A percentile compares a stretch with the other conserved stretches of the same genome.
phyloP scores from a whole-genome alignment of 371 early-diverging fungal species.

The Dipsacomyces acuminosporus region DNA sequence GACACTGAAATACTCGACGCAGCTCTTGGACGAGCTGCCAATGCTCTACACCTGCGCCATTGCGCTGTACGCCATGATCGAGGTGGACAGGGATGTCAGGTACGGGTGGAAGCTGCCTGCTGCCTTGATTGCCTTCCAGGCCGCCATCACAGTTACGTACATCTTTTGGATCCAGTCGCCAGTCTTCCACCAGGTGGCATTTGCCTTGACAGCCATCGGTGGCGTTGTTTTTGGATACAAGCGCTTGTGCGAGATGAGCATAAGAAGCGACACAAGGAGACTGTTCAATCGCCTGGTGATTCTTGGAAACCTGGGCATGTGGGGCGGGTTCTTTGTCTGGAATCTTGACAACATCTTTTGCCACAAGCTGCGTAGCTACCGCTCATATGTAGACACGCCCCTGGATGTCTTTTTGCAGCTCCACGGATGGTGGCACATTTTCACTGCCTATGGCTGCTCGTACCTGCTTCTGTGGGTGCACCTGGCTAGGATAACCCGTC shows the following conservation, averaged over 20 bases:
- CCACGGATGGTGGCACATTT: slow-evolving; percentile 81
- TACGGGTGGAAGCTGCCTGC: slow-evolving; percentile 56
- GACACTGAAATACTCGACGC: slow-evolving; percentile 68
- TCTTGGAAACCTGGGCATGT: slow-evolving; percentile 35
- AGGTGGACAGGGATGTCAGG: slow-evolving; percentile 14
- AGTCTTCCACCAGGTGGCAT: slow-evolving; percentile 34
- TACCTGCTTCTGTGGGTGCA: slow-evolving; percentile 31
- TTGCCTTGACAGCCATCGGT: slow-evolving; percentile 26
- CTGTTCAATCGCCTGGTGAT: slow-evolving; percentile 17
- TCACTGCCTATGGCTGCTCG: slow-evolving; percentile 52
- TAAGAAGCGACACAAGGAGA: slow-evolving; percentile 18
- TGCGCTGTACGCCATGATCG: slow-evolving; percentile 34
- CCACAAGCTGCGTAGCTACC: slow-evolving; percentile 49
- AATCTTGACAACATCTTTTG: slow-evolving; percentile 73
- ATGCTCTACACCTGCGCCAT: slow-evolving; percentile 50
- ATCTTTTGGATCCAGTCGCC: slow-evolving; percentile 42
- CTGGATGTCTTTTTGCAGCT: slow-evolving; percentile 58
- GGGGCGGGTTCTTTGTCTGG: slow-evolving; percentile 65
- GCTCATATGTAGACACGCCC: slow-evolving; percentile 53
- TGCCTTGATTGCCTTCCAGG: slow-evolving; percentile 10
- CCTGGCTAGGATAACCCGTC: slow-evolving; percentile 18
- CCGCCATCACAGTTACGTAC: slow-evolving; percentile 39
- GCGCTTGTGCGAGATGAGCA: slow-evolving; percentile 36
- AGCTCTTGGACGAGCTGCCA: slow-evolving; percentile 71
- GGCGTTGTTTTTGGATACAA: slow-evolving; percentile 41